These are phyloP conservation scores for Apophysomyces ossiformis DNA, from an alignment of 371 early-diverging fungal species.

Conservation along the genomic window DNA sequence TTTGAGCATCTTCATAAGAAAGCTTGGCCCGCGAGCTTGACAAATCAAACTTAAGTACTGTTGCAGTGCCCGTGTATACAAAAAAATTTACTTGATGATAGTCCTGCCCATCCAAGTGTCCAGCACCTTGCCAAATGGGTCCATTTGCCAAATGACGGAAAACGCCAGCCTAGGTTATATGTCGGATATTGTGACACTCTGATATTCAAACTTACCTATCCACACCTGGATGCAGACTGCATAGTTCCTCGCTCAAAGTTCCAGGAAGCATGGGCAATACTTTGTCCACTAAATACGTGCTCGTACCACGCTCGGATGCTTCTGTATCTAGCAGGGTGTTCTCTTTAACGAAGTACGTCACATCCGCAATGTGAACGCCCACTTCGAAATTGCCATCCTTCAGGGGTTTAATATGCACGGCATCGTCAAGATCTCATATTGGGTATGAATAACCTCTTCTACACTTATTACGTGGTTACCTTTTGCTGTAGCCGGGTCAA, in stretches of 20 bases:
- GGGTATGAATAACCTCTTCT: neutral
- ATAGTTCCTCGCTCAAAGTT: conserved; percentile 81
- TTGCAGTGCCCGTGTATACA: neutral
- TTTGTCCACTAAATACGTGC: conserved; percentile 91
- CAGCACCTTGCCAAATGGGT: conserved; percentile 60
- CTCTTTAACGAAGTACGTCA: conserved; percentile 92
- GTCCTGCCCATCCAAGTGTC: conserved; percentile 68
- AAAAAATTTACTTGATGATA: conserved; percentile 58
- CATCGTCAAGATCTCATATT: conserved; percentile 85
- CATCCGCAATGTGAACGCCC: conserved; percentile 99
- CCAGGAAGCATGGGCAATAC: conserved; percentile 98
- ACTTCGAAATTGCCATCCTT: conserved; percentile 78
- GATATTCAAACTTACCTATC: conserved; percentile 31
- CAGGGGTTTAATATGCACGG: conserved; percentile 72
- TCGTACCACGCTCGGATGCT: conserved; percentile 89
- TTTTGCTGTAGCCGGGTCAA: conserved; percentile 91
- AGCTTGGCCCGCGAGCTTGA: conserved; percentile 64
- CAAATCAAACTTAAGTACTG: neutral
- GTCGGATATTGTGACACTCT: too few relatives aligned
- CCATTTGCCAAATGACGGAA: conserved; percentile 81
- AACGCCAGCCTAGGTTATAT: conserved; percentile 32
- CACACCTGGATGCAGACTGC: conserved; percentile 42
- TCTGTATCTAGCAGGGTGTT: conserved; percentile 88
- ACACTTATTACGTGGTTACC: conserved; percentile 51
- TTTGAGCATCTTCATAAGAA: conserved; percentile 88